Evolutionary conservation across 1,139 yeast genomes (phyloP), one percentile per base, ranked within the genome.

Genomic region (Blastobotrys arbuscula): DNA sequence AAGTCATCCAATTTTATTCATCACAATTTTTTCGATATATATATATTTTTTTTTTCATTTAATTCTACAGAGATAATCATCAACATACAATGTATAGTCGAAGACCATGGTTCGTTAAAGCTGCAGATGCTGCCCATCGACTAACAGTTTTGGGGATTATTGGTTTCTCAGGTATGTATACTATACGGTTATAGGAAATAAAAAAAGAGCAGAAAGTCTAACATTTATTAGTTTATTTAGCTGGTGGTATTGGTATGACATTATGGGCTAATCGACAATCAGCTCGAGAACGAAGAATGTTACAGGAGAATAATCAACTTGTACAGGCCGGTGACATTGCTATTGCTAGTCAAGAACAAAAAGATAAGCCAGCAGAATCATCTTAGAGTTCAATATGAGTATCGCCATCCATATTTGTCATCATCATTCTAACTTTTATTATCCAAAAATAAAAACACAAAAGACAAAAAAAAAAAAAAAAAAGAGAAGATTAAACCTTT

Each of bases 41-140:
- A n/a, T n/a, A n/a, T n/a, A n/a, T n/a, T n/a, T n/a, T n/a, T n/a
- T n/a, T n/a, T n/a, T n/a, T n/a, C n/a, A n/a, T 34, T 34, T 13
- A 4, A 4, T 9, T 28, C 31, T 7, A 24, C 16, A 33, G 8
- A 33, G 10, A 9, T n/a, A n/a, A 33, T 34, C 38, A 18, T 34
- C 3, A 6, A 8, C 2, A 37, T 5, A 37, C n/a, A 19, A 75
- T 74, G 79, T 69, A 77, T 39, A 68, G 71, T 48, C 61, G 73
- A 52, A 61, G 73, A 53, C 84, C 88, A 43, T 82, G 88, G 88
- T 82, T 81, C 63, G 78, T 82, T 5, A 79, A 78, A 64, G 81
- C 80, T 13, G 84, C 95, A 15, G 97, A 88, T 67, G 80, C 84
- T 45, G 77, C 53, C 12, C 53, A 50, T 40, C 51, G 53, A 30